Evolutionary conservation across 2,329 filamentous ascomycete species (phyloP).

Genomic region (Microdochium trichocladiopsis): DNA sequence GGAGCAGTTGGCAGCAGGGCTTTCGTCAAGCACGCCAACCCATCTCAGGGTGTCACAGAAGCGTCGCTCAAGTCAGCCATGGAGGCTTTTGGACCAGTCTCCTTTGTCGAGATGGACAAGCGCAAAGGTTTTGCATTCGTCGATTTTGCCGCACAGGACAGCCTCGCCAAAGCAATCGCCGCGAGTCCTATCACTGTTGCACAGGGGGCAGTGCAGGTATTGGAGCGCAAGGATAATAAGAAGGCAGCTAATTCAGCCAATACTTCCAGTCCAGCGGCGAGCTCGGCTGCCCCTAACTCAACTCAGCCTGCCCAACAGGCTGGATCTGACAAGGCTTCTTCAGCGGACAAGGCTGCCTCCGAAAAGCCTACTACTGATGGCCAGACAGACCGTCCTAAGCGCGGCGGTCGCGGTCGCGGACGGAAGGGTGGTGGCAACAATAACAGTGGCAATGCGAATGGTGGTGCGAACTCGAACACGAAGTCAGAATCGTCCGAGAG

Average conservation of each 20-base stretch:
- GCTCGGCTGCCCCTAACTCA: not conserved
- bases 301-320: not conserved
- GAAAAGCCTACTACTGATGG: not conserved
- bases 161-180: constrained; percentile 70
- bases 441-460: not conserved
- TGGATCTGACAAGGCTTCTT: not conserved
- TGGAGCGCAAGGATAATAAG: constrained; percentile 66
- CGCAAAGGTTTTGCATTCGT: constrained; percentile 93
- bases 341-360: not conserved
- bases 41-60: constrained; percentile 88
- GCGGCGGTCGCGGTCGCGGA: constrained; percentile 3
- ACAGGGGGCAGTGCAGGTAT: constrained; percentile 77
- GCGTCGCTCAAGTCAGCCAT: constrained; percentile 68
- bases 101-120: constrained; percentile 84
- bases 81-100: constrained; percentile 64
- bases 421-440: constrained; percentile 1
- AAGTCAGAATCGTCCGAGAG: not conserved
- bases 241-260: constrained; percentile 6
- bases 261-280: constrained; percentile 3
- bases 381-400: constrained; percentile 1
- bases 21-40: constrained; percentile 77
- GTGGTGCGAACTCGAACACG: not conserved
- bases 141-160: constrained; percentile 70
- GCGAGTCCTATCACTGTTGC: constrained; percentile 78
- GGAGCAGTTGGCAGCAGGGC: constrained; percentile 53